Conservation (phyloP, 177 flowering plant species). For the Vitis hybrid region DNA sequence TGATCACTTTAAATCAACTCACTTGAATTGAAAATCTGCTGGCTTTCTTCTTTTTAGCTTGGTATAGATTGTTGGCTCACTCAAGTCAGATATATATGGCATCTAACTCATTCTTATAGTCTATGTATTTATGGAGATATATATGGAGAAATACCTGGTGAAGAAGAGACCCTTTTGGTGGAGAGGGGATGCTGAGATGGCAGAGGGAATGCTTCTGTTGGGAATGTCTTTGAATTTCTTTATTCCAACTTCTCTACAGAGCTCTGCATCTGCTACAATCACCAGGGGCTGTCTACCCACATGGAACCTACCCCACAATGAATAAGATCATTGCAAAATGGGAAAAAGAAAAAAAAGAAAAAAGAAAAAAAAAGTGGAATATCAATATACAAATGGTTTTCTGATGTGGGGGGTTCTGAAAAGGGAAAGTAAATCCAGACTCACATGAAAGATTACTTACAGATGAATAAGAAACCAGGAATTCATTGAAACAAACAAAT, state of each 20-base stretch:
- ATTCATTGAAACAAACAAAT: too few species aligned
- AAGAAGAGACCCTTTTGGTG: slow-evolving; percentile 95
- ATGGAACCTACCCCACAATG: slow-evolving; percentile 59
- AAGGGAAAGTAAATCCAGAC: not conserved
- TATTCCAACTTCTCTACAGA: slow-evolving; percentile 87
- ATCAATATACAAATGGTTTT: not conserved
- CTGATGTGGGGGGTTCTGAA: not conserved
- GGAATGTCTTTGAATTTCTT: slow-evolving; percentile 84
- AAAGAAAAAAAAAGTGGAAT: not conserved
- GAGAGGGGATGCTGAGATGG: slow-evolving; percentile 88
- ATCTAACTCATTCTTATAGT: too few species aligned
- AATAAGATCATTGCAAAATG: not conserved
- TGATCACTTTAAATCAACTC: too few species aligned
- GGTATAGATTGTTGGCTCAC: too few species aligned
- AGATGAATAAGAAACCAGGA: too few species aligned
- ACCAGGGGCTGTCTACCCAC: slow-evolving; percentile 96
- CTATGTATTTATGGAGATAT: too few species aligned
- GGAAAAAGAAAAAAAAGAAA: not conserved
- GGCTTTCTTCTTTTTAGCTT: too few species aligned
- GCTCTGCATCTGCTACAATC: slow-evolving; percentile 85
- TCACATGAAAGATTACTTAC: too few species aligned
- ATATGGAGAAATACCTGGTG: slow-evolving; percentile 52
- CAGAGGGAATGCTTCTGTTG: slow-evolving; percentile 95
- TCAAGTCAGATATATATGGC: too few species aligned
- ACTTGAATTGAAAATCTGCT: too few species aligned